These are phyloP conservation scores for Galerina marginata DNA, from an alignment of 768 basidiomycete species.

Conservation along the genomic window DNA sequence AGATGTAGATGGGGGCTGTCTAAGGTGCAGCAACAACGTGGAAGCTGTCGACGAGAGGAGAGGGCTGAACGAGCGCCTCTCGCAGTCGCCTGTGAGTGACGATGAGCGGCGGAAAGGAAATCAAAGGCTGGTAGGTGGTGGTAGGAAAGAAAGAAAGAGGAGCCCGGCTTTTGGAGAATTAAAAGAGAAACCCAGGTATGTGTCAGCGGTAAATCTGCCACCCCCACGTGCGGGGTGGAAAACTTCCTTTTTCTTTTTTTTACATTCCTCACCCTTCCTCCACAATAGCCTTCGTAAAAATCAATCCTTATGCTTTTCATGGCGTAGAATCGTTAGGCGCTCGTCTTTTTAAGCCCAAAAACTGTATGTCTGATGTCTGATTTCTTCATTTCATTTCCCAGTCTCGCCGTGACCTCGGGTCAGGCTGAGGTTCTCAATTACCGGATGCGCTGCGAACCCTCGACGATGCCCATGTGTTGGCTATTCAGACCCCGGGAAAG, in stretches of 20 bases:
- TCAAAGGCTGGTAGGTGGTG: constrained; percentile 29
- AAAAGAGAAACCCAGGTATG: constrained; percentile 19
- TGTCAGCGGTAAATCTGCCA: constrained; percentile 26
- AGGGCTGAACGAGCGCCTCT: constrained; percentile 30
- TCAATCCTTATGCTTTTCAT: neutral
- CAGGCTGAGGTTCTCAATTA: neutral
- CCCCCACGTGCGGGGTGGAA: constrained; percentile 20
- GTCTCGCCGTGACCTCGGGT: constrained; percentile 2
- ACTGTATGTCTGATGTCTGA: constrained; percentile 1
- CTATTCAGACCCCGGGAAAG: constrained; percentile 7
- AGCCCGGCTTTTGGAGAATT: constrained; percentile 15
- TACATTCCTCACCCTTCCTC: neutral
- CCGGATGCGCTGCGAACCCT: constrained; percentile 2
- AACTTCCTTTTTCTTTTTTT: constrained; percentile 2
- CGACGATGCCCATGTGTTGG: neutral
- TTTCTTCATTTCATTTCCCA: constrained; percentile 5
- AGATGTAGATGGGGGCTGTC: constrained; percentile 12
- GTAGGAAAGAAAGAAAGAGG: constrained; percentile 31
- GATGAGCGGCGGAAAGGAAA: constrained; percentile 12
- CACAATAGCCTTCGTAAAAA: neutral
- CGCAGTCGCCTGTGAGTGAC: constrained; percentile 33
- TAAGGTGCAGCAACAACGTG: constrained; percentile 13
- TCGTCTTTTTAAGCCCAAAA: neutral
- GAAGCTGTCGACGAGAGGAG: constrained; percentile 19
- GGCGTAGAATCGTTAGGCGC: neutral